Percentiles rank a stretch among this genome's conserved stretches.
phyloP scores from a whole-genome alignment of 2,329 filamentous ascomycete genomes.

The Claviceps pazoutovae region DNA sequence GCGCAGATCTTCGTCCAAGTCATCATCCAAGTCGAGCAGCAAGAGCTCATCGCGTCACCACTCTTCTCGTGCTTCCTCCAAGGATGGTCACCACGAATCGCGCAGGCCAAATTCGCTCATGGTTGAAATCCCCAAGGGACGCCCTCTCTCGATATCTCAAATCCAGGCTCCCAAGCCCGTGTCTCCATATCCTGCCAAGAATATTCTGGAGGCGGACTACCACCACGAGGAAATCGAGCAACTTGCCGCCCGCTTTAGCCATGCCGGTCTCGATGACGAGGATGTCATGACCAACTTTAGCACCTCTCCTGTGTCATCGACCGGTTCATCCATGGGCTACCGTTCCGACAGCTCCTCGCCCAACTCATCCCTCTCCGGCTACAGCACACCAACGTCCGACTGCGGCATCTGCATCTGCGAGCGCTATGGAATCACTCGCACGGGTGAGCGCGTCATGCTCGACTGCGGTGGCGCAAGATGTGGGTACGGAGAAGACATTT shows the following conservation, averaged over 20 bases:
- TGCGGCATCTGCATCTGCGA: conserved; percentile 80
- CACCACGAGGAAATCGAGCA: conserved; percentile 61
- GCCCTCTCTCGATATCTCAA: conserved; percentile 73
- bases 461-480: conserved; percentile 87
- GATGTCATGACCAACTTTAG: conserved; percentile 41
- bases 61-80: conserved; percentile 22
- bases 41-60: conserved; percentile 30
- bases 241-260: conserved; percentile 61
- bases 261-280: conserved; percentile 43
- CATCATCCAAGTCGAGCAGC: conserved; percentile 16
- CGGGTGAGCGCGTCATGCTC: conserved; percentile 85
- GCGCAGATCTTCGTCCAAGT: conserved; percentile 9
- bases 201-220: conserved; percentile 76
- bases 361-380: conserved; percentile 60
- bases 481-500: conserved; percentile 61
- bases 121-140: conserved; percentile 70
- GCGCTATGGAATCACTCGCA: conserved; percentile 90
- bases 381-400: conserved; percentile 66
- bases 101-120: conserved; percentile 36
- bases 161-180: conserved; percentile 85
- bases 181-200: conserved; percentile 73
- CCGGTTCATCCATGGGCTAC: conserved; percentile 55
- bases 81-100: conserved; percentile 27
- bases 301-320: conserved; percentile 50
- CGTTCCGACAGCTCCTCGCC: conserved; percentile 62